Evolutionary conservation across 306 rosid genomes (phyloP).

Genomic region (Dalbergia oliveri): DNA sequence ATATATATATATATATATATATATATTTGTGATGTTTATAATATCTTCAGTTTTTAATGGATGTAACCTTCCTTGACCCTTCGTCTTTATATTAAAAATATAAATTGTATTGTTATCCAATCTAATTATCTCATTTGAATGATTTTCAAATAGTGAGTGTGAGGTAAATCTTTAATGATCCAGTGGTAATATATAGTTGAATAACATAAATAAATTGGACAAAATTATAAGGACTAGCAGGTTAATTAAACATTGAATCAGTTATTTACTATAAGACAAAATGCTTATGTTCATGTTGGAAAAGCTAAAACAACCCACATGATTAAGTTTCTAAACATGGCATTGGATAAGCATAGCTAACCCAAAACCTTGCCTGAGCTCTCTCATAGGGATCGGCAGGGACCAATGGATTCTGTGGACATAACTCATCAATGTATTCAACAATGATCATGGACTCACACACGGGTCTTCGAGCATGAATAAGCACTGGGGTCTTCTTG

Average conservation of each 20-base stretch:
- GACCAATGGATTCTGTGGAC: conserved; percentile 58
- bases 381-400: conserved; percentile 55
- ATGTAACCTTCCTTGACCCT: too few species aligned
- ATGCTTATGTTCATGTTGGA: not conserved
- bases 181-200: too few species aligned
- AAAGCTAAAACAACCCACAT: not conserved
- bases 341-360: conserved; percentile 37
- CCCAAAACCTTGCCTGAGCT: conserved; percentile 66
- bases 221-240: too few species aligned
- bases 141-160: too few species aligned
- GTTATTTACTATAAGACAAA: not conserved
- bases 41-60: too few species aligned
- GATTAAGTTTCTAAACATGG: conserved; percentile 3
- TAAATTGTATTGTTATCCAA: too few species aligned
- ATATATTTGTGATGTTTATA: too few species aligned
- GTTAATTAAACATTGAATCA: not conserved
- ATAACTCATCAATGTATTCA: conserved; percentile 61
- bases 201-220: too few species aligned
- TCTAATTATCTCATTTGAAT: too few species aligned
- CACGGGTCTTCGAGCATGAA: conserved; percentile 59
- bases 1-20: too few species aligned
- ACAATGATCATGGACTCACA: conserved; percentile 63
- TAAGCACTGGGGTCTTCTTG: conserved; percentile 63
- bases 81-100: too few species aligned
- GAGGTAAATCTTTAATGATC: too few species aligned